A percentile compares a stretch with the other conserved stretches of the same genome.
Evolutionary conservation across 2,329 filamentous ascomycete genomes (phyloP).

Genomic region (Cordyceps cateniannulata): DNA sequence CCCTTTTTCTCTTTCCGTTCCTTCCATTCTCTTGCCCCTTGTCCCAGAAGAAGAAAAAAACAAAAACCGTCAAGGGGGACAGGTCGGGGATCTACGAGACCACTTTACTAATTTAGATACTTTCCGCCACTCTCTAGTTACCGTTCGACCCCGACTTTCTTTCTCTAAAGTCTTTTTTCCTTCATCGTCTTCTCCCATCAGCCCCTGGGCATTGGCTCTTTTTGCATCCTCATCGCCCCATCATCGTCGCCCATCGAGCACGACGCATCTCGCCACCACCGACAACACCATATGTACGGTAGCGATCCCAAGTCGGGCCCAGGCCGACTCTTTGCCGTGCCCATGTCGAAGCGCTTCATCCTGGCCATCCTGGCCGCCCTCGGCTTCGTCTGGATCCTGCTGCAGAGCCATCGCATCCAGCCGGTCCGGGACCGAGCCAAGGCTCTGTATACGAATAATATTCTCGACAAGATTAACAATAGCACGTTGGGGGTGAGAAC

Average conservation of each 20-base stretch:
- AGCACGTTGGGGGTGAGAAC: constrained; percentile 7
- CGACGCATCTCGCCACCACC: neutral
- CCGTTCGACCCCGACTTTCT: too few species aligned
- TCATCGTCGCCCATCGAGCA: neutral
- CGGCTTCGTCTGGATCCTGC: constrained; percentile 5
- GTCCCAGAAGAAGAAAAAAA: too few species aligned
- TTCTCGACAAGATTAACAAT: constrained; percentile 11
- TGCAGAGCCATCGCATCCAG: constrained; percentile 9
- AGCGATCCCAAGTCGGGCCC: neutral
- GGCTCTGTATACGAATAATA: constrained; percentile 2
- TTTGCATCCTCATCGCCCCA: neutral
- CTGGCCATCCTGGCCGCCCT: neutral
- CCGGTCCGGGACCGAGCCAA: neutral
- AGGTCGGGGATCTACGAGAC: too few species aligned
- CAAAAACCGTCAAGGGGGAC: too few species aligned
- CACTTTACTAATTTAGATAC: too few species aligned
- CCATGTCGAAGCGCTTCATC: constrained; percentile 7
- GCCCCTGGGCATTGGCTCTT: neutral
- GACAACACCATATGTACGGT: neutral
- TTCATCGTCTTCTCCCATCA: neutral
- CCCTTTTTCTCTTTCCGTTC: too few species aligned
- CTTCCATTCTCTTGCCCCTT: too few species aligned
- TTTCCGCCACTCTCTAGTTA: too few species aligned
- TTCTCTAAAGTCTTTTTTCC: neutral
- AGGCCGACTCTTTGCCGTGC: neutral